Conservation (phyloP, 148 eudicot species). For the Chenopodium album region DNA sequence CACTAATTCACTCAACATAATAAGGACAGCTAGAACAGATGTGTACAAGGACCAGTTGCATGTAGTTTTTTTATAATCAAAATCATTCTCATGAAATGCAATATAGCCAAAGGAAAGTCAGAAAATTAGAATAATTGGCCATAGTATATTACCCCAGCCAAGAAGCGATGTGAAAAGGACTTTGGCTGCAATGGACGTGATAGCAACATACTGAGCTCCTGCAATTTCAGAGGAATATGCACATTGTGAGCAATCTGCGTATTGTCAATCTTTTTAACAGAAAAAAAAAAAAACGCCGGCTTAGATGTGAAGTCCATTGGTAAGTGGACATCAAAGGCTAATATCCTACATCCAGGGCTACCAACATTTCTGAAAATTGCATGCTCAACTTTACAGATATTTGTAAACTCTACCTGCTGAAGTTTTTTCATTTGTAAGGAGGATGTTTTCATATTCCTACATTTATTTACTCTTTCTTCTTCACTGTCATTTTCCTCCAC, state of each 20-base stretch:
- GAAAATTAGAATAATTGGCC: neutral
- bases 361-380: neutral
- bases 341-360: neutral
- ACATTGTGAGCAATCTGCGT: neutral
- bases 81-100: slow-evolving; percentile 1
- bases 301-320: neutral
- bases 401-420: slow-evolving; percentile 52
- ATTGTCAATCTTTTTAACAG: neutral
- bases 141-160: slow-evolving; percentile 70
- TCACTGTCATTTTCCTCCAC: slow-evolving; percentile 84
- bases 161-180: slow-evolving; percentile 80
- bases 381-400: neutral
- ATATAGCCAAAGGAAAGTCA: neutral
- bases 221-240: slow-evolving; percentile 29
- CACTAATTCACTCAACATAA: neutral
- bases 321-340: neutral
- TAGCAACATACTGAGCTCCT: slow-evolving; percentile 70
- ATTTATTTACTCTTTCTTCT: slow-evolving; percentile 68
- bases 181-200: slow-evolving; percentile 90
- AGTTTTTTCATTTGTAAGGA: slow-evolving; percentile 55
- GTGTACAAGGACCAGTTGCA: neutral
- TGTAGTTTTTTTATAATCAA: neutral
- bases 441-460: slow-evolving; percentile 59
- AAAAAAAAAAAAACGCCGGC: neutral
- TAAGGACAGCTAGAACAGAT: neutral